phyloP scores from a whole-genome alignment of 2,329 filamentous ascomycete species.

The Cercospora beticola region DNA sequence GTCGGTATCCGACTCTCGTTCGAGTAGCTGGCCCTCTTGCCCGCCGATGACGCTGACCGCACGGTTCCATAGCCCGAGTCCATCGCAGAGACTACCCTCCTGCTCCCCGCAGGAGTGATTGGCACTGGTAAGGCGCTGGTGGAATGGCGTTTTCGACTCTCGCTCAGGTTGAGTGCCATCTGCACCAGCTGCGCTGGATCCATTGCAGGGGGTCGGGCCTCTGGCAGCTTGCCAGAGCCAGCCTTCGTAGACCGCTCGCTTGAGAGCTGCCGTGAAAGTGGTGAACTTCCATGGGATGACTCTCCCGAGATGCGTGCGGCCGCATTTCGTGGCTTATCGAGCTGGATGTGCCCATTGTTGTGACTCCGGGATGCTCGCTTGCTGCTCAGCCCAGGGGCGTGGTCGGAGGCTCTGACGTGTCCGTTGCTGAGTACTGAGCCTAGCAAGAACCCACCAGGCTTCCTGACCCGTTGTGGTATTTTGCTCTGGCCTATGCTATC shows the following conservation, averaged over 20 bases:
- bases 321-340: slow-evolving; percentile 22
- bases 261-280: slow-evolving; percentile 31
- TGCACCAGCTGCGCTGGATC: slow-evolving; percentile 90
- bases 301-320: slow-evolving; percentile 27
- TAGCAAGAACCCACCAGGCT: slow-evolving; percentile 44
- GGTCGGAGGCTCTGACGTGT: slow-evolving; percentile 7
- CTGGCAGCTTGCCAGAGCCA: slow-evolving; percentile 6
- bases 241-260: slow-evolving; percentile 14
- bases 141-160: slow-evolving; percentile 67
- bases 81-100: slow-evolving; percentile 47
- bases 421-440: slow-evolving; percentile 31
- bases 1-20: slow-evolving; percentile 14
- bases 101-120: slow-evolving; percentile 51
- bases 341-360: slow-evolving; percentile 23
- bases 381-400: slow-evolving; percentile 22
- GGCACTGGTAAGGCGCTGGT: slow-evolving; percentile 57
- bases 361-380: slow-evolving; percentile 14
- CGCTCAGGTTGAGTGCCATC: slow-evolving; percentile 84
- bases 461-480: slow-evolving; percentile 27
- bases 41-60: slow-evolving; percentile 56
- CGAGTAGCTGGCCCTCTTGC: slow-evolving; percentile 15
- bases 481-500: slow-evolving; percentile 15
- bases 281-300: slow-evolving; percentile 32
- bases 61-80: slow-evolving; percentile 33
- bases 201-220: slow-evolving; percentile 53